Base-by-base conservation (phyloP, 371 early-diverging fungal species). In the Apophysomyces trapeziformis region DNA sequence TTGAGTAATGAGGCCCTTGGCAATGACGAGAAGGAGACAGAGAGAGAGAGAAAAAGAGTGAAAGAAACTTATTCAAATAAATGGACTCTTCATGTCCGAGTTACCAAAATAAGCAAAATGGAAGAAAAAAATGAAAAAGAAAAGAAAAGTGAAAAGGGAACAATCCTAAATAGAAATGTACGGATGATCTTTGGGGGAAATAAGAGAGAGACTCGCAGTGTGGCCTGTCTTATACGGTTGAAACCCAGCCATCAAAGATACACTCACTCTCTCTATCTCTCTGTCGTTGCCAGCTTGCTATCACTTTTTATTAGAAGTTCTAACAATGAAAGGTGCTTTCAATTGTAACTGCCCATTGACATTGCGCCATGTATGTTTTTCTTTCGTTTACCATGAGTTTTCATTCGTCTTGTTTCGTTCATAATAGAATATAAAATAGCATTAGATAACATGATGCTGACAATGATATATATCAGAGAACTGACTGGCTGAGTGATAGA, bases 21-120 rank as follows among this genome's bases (percentile, higher is more conserved):
- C 32, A 26, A 26, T 26, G 32, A 26, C 32, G 32, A 26, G 32
- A 61, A 62, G 62, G 41, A 50, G 39, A 41, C 41, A 61, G 6
- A 46, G 56, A 67, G 56, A 44, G 38, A 56, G 50, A 61, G 47
- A 18, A 32, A 50, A 0, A 7, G 54, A 26, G 54, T 50, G 16
- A 7, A 18, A 18, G 16, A 26, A n/a, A 9, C 9, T 21, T 18
- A 18, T 50, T 18, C n/a, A 21, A 26, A 26, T 26, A 26, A 26
- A 50, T 26, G 21, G 11, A 50, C 54, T 16, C 7, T 50, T 18
- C 54, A 50, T 50, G 54, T 18, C 54, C 54, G 54, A 14, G 2
- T 50, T n/a, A 4, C 5, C 26, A 60, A 64, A 68, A 58, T 54
- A 41, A 58, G 37, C 58, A 57, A 68, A 50, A 50, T 9, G 21